These are phyloP conservation scores for Wallacemonas rigidus DNA, from an alignment of 208 protist genomes.

Conservation along the genomic window DNA sequence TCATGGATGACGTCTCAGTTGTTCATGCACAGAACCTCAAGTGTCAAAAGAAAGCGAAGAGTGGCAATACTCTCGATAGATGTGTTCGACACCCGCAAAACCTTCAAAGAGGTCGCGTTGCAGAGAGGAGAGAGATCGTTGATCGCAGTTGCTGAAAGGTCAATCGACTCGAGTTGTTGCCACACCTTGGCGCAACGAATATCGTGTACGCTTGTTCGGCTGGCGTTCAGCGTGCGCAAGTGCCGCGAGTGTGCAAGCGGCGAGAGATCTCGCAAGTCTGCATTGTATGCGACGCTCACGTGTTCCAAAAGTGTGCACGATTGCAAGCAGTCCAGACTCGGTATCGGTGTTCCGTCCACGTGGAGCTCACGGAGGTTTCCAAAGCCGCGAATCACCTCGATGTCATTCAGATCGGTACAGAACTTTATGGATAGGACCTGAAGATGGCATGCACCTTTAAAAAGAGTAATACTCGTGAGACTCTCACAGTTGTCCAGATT, in stretches of 20 bases:
- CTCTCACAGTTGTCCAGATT: neutral
- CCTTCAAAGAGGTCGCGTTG: neutral
- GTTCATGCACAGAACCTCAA: slow-evolving; percentile 11
- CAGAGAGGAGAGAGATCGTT: neutral
- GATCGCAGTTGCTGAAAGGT: neutral
- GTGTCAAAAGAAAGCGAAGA: neutral
- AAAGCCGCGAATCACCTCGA: neutral
- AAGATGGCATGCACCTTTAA: neutral
- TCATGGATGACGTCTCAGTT: neutral
- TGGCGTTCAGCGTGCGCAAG: neutral
- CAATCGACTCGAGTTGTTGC: neutral
- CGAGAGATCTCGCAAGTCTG: neutral
- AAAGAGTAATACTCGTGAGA: neutral
- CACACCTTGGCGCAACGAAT: neutral
- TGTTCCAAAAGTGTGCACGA: neutral
- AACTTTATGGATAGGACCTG: neutral
- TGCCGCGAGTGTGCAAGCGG: neutral
- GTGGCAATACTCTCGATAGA: neutral
- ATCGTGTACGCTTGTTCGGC: neutral
- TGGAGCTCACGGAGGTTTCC: neutral
- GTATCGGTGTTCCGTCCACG: neutral
- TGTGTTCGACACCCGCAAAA: neutral
- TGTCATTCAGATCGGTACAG: neutral
- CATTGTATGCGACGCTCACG: neutral
- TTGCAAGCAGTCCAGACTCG: neutral